These are phyloP conservation scores for Cystofilobasidium capitatum DNA, from an alignment of 768 basidiomycete species.

Conservation along the genomic window DNA sequence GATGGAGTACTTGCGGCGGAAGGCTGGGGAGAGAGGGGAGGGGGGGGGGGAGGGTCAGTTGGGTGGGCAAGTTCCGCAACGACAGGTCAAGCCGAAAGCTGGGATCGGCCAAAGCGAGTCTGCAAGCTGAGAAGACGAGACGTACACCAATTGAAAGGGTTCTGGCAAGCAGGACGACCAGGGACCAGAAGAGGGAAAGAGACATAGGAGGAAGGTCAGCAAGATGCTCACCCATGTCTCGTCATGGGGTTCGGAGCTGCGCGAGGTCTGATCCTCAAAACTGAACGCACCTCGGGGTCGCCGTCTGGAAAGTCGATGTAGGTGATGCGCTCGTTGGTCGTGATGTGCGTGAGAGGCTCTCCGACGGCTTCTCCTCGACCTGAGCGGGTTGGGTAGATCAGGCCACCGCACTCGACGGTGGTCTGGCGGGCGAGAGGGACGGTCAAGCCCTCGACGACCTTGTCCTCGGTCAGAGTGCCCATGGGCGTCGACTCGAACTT, in stretches of 20 bases:
- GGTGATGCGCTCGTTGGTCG: constrained; percentile 31
- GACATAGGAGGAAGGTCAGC: not conserved
- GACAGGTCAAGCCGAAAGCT: not conserved
- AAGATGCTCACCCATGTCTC: not conserved
- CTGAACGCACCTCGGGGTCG: constrained; percentile 35
- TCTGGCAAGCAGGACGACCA: constrained; percentile 26
- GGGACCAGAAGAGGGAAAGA: not conserved
- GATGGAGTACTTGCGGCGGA: constrained; percentile 31
- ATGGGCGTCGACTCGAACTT: too few species aligned
- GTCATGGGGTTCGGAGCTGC: too few species aligned
- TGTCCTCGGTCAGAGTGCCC: not conserved
- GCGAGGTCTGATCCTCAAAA: too few species aligned
- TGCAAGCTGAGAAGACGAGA: not conserved
- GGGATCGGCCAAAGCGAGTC: not conserved
- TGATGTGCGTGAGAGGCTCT: constrained; percentile 13
- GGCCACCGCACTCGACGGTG: constrained; percentile 8
- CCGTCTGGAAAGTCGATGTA: constrained; percentile 34
- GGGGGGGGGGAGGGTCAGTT: not conserved
- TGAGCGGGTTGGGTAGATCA: constrained; percentile 2
- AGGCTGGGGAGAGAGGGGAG: not conserved
- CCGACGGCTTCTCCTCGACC: constrained; percentile 18
- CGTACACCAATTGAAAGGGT: constrained; percentile 36
- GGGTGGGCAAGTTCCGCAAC: not conserved
- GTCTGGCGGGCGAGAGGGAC: not conserved
- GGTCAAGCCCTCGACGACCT: not conserved